Base-by-base conservation (phyloP, 148 eudicot genomes). In the Chenopodium formosanum region DNA sequence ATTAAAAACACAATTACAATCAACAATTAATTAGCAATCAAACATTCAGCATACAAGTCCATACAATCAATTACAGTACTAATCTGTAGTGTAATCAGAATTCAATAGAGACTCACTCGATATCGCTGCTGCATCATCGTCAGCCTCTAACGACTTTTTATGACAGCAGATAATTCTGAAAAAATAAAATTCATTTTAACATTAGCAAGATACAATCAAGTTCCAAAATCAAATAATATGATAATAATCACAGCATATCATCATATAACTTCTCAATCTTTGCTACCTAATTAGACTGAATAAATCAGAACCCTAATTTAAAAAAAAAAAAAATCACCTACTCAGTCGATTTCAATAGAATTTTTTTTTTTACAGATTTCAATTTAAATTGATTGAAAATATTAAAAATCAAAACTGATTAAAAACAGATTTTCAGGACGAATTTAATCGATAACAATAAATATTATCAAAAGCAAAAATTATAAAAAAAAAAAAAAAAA, bases 81-180 rank as follows among this genome's bases (percentile, higher is more conserved):
- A 52, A 3, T 52, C 13, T 14, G 16, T 34, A 53, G 14, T 56
- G 0, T 19, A 56, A 56, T 56, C 62, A 11, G 5, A 9, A 74
- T 74, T 40, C 53, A 48, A 74, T 29, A 4, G 4, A 52, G 16
- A 74, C 77, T 74, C 62, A 74, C 77, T 34, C 63, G 77, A 74
- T 74, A 74, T 0, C 77, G 77, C 40, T 23, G 62, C 77, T 50
- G 44, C 44, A 50, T 9, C 60, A 50, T 52, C 37, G 2, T n/a
- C 9, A 73, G 48, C 8, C 60, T 46, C 75, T 9, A 40, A 40
- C 27, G 1, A 47, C 34, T 19, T 19, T 22, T 9, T 2, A 0
- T 2, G 11, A 7, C 52, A 6, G 0, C 31, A 50, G 25, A 2
- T 48, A 52, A 23, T 74, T 63, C 77, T 74, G 77, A 13, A 50